A percentile compares a stretch with the other conserved stretches of the same genome.
These are phyloP conservation scores for Solanum commersonii DNA, from an alignment of 257 asterid species.

Conservation along the genomic window DNA sequence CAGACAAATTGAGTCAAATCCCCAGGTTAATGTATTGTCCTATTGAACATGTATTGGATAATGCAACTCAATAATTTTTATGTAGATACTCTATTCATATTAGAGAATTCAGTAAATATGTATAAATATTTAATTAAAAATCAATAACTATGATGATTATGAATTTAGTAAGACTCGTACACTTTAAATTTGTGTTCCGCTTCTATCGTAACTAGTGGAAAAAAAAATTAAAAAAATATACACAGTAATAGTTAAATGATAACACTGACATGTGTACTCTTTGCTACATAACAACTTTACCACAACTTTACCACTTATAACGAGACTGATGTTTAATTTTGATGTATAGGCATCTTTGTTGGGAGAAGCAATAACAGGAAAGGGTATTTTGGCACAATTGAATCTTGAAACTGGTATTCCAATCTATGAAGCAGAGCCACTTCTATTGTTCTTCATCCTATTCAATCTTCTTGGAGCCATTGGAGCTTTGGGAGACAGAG, in stretches of 20 bases:
- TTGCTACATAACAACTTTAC: too few relatives aligned
- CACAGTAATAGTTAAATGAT: neutral
- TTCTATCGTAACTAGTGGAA: neutral
- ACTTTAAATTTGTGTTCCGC: too few relatives aligned
- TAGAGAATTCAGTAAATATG: neutral
- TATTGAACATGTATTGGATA: too few relatives aligned
- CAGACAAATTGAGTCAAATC: too few relatives aligned
- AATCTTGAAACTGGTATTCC: conserved; percentile 94
- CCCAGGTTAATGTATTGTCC: too few relatives aligned
- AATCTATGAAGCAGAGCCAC: conserved; percentile 58
- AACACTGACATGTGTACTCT: too few relatives aligned
- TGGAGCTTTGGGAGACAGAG: conserved; percentile 95
- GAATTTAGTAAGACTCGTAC: too few relatives aligned
- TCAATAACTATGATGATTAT: too few relatives aligned
- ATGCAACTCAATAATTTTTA: too few relatives aligned
- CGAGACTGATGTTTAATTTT: neutral
- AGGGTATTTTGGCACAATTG: conserved; percentile 74
- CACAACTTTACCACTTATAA: too few relatives aligned
- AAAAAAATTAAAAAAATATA: too few relatives aligned
- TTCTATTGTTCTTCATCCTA: conserved; percentile 72
- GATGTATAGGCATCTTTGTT: conserved; percentile 58
- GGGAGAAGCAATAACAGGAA: conserved; percentile 95
- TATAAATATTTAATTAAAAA: too few relatives aligned
- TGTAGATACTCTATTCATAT: neutral
- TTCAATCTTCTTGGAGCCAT: conserved; percentile 92